Evolutionary conservation across 164 flowering plant genomes (phyloP).

Genomic region (Aristolochia contorta): DNA sequence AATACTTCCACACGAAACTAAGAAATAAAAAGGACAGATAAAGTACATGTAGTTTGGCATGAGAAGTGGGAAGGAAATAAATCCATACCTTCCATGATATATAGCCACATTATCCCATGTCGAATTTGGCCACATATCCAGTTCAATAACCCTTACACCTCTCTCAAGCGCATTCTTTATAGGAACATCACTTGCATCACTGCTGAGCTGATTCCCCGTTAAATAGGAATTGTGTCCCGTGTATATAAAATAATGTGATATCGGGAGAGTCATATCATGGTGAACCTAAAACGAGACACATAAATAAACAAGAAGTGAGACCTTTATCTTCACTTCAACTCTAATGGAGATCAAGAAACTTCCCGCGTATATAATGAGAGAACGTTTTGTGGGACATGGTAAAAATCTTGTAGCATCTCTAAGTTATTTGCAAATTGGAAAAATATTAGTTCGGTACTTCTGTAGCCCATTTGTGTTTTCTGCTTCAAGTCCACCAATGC

Average conservation of each 20-base stretch:
- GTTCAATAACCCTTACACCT: constrained; percentile 51
- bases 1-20: too few relatives aligned
- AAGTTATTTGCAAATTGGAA: neutral
- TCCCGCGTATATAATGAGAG: too few relatives aligned
- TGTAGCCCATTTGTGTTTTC: neutral
- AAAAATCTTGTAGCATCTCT: neutral
- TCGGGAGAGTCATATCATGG: constrained; percentile 47
- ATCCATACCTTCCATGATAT: constrained; percentile 42
- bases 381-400: neutral
- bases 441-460: neutral
- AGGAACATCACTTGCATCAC: constrained; percentile 45
- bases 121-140: constrained; percentile 53
- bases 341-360: neutral
- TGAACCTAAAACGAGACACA: constrained; percentile 23
- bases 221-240: constrained; percentile 59
- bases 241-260: constrained; percentile 42
- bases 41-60: neutral
- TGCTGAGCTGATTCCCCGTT: constrained; percentile 48
- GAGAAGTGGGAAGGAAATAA: neutral
- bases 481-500: neutral
- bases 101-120: constrained; percentile 28
- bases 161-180: constrained; percentile 32
- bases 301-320: neutral
- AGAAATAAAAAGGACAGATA: too few relatives aligned
- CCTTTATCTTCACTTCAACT: neutral